A percentile compares a stretch with the other conserved stretches of the same genome.
Conservation (phyloP, 1,139 yeast species). For the Geotrichum fermentans region DNA sequence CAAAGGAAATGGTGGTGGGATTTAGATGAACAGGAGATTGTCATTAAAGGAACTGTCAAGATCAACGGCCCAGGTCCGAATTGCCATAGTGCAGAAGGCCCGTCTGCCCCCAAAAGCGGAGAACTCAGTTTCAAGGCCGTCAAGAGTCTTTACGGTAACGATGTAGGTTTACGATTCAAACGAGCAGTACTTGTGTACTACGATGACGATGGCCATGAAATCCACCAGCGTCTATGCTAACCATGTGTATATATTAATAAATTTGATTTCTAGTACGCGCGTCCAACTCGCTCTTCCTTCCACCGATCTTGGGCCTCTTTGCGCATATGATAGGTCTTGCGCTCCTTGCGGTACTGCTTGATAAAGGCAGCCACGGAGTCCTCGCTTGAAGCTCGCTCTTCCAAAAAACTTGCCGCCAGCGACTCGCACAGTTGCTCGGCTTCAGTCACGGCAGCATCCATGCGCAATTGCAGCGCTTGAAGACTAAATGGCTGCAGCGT, state of each 20-base stretch:
- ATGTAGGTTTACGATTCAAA: conserved; percentile 7
- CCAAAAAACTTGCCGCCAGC: conserved; percentile 36
- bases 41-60: conserved; percentile 1
- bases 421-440: conserved; percentile 38
- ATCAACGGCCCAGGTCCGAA: conserved; percentile 10
- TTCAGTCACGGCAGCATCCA: conserved; percentile 33
- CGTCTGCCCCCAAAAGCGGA: not conserved
- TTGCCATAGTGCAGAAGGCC: not conserved
- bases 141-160: conserved; percentile 5
- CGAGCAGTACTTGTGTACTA: conserved; percentile 1
- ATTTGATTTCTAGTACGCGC: conserved; percentile 9
- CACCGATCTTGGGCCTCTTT: conserved; percentile 57
- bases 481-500: conserved; percentile 38
- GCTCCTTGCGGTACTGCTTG: conserved; percentile 42
- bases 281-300: conserved; percentile 60
- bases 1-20: conserved; percentile 11
- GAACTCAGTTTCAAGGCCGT: conserved; percentile 2
- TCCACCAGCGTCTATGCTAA: conserved; percentile 9
- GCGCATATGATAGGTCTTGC: conserved; percentile 52
- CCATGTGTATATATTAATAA: not conserved
- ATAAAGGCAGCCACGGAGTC: conserved; percentile 39
- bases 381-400: conserved; percentile 22
- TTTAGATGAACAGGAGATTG: conserved; percentile 6
- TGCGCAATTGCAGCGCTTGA: conserved; percentile 32
- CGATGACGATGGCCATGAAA: conserved; percentile 4